Evolutionary conservation across 805 yeast species (phyloP).

Genomic region (Pichia nanzhaoensis): DNA sequence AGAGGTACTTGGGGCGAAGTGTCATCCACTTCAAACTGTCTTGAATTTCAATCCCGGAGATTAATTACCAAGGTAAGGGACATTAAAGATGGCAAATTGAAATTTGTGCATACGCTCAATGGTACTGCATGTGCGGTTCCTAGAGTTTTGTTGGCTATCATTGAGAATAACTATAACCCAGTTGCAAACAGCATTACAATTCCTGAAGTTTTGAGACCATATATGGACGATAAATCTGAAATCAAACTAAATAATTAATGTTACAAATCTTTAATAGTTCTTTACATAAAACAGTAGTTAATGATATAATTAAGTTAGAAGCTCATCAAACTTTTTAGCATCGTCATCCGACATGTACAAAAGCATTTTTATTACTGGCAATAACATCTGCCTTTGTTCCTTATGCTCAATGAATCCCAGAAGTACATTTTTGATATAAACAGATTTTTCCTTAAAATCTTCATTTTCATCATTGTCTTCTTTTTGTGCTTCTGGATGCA

Average conservation of each 20-base stretch:
- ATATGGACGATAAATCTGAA: constrained; percentile 58
- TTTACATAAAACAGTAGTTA: background rate
- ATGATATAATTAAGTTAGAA: background rate
- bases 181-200: constrained; percentile 45
- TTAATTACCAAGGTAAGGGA: constrained; percentile 56
- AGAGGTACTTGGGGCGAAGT: constrained; percentile 89
- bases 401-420: constrained; percentile 85
- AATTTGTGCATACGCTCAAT: constrained; percentile 75
- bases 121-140: constrained; percentile 98
- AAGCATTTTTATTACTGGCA: constrained; percentile 79
- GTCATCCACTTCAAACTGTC: constrained; percentile 85
- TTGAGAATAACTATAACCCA: constrained; percentile 77
- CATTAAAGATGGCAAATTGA: constrained; percentile 25
- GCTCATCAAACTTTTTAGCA: constrained; percentile 50
- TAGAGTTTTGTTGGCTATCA: constrained; percentile 78
- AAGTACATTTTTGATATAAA: constrained; percentile 84
- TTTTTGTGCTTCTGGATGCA: constrained; percentile 1
- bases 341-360: constrained; percentile 65
- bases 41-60: constrained; percentile 85
- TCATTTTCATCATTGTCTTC: constrained; percentile 16
- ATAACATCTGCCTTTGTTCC: constrained; percentile 79
- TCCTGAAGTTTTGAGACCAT: constrained; percentile 63
- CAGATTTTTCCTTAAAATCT: constrained; percentile 43
- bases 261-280: too few species aligned
- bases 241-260: constrained; percentile 13